Evolutionary conservation across 139 green algal species (phyloP).

Genomic region (Penium margaritaceum): DNA sequence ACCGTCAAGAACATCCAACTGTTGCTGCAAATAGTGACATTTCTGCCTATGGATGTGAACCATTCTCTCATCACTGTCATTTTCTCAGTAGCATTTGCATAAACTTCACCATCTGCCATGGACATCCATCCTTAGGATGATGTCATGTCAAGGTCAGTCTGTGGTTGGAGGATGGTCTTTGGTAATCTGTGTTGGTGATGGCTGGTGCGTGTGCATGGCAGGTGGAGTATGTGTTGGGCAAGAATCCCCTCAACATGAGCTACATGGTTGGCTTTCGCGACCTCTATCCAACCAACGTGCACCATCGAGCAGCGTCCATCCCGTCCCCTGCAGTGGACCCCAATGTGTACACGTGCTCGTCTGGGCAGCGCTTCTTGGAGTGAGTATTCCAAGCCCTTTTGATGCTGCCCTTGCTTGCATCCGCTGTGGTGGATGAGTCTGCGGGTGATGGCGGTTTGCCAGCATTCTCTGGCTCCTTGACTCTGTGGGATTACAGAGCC

Average conservation of each 20-base stretch:
- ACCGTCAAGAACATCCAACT: too few species aligned
- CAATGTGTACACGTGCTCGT: constrained; percentile 7
- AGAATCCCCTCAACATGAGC: background rate
- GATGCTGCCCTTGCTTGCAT: too few species aligned
- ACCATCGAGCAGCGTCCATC: constrained; percentile 1
- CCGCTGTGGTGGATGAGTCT: background rate
- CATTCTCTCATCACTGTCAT: too few species aligned
- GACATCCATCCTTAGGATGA: background rate
- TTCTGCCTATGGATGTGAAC: too few species aligned
- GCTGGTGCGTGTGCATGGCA: background rate
- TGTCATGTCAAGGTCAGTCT: background rate
- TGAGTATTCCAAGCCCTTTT: background rate
- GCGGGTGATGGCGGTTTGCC: background rate
- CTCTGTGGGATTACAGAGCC: background rate
- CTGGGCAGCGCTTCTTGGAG: background rate
- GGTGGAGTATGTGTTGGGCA: background rate
- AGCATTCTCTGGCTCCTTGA: background rate
- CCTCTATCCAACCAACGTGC: background rate
- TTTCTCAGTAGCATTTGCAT: too few species aligned
- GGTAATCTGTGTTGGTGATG: background rate
- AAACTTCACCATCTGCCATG: background rate
- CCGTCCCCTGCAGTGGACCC: background rate
- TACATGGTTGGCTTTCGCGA: constrained; percentile 9
- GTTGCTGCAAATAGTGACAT: too few species aligned
- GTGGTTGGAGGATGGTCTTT: background rate